These are phyloP conservation scores for Cladophialophora chaetospira DNA, from an alignment of 2,329 filamentous ascomycete genomes.

Conservation along the genomic window DNA sequence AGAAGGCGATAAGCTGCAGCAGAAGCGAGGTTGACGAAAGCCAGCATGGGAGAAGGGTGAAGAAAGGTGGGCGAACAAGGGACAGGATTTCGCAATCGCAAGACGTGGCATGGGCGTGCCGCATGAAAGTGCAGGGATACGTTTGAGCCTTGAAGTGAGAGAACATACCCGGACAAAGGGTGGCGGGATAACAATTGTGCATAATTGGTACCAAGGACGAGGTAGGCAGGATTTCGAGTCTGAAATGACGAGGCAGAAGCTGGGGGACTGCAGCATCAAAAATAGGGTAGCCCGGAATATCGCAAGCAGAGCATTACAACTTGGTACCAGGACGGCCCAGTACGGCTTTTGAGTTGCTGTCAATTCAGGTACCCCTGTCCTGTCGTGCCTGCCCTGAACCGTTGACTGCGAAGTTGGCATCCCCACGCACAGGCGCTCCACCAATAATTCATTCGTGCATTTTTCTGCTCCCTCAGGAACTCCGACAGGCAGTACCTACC, in stretches of 20 bases:
- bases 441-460: constrained; percentile 5
- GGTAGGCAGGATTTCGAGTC: background rate
- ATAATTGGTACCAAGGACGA: too few relatives aligned
- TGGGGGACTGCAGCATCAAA: background rate
- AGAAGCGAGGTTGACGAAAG: background rate
- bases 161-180: background rate
- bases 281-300: background rate
- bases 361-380: background rate
- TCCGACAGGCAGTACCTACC: constrained; percentile 3
- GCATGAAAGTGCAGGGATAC: too few relatives aligned
- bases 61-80: background rate
- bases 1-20: background rate
- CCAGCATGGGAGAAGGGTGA: background rate
- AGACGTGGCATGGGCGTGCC: background rate
- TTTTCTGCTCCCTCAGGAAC: background rate
- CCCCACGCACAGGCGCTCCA: constrained; percentile 4
- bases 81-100: background rate
- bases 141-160: background rate
- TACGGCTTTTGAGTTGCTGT: too few relatives aligned
- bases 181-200: background rate
- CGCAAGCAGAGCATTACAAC: background rate
- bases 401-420: constrained; percentile 4
- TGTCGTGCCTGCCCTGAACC: background rate
- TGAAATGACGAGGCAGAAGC: too few relatives aligned
- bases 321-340: background rate